A percentile compares a stretch with the other conserved stretches of the same genome.
These are phyloP conservation scores for Microcera coccophila DNA, from an alignment of 2,329 filamentous ascomycete genomes.

Conservation along the genomic window DNA sequence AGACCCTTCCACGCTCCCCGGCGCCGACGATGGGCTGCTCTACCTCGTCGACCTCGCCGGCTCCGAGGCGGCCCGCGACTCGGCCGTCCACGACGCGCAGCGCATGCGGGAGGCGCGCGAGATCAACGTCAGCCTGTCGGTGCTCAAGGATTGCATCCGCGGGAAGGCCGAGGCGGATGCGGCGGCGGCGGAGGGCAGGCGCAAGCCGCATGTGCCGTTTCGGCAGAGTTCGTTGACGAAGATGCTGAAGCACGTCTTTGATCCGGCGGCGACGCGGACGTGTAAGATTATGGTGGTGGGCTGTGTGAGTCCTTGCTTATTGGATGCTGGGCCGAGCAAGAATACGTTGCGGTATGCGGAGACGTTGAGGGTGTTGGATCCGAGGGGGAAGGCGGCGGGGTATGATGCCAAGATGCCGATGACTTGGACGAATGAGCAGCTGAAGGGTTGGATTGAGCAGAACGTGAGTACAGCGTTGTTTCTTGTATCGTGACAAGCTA, in stretches of 20 bases:
- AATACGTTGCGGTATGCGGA: conserved; percentile 50
- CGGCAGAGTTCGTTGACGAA: conserved; percentile 44
- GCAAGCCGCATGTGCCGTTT: conserved; percentile 42
- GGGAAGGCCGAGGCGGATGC: conserved; percentile 38
- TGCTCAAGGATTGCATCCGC: conserved; percentile 51
- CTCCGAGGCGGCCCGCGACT: conserved; percentile 46
- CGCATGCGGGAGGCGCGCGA: conserved; percentile 45
- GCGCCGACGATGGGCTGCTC: conserved; percentile 39
- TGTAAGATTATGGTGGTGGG: conserved; percentile 45
- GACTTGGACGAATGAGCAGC: conserved; percentile 38
- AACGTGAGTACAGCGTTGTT: conserved; percentile 34
- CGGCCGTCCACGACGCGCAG: conserved; percentile 35
- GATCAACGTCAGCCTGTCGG: conserved; percentile 47
- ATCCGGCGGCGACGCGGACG: conserved; percentile 35
- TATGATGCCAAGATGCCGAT: conserved; percentile 30
- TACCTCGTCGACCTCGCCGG: conserved; percentile 48
- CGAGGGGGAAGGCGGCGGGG: conserved; percentile 20
- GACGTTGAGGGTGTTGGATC: conserved; percentile 40
- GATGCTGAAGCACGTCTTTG: conserved; percentile 47
- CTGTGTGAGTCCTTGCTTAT: conserved; percentile 45
- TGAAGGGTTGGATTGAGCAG: conserved; percentile 37
- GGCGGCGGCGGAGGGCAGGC: conserved; percentile 16
- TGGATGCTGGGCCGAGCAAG: conserved; percentile 41
- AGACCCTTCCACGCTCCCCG: conserved; percentile 24
- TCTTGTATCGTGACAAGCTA: neutral